These are phyloP conservation scores for Lycium ferocissimum DNA, from an alignment of 257 asterid genomes.

Conservation along the genomic window DNA sequence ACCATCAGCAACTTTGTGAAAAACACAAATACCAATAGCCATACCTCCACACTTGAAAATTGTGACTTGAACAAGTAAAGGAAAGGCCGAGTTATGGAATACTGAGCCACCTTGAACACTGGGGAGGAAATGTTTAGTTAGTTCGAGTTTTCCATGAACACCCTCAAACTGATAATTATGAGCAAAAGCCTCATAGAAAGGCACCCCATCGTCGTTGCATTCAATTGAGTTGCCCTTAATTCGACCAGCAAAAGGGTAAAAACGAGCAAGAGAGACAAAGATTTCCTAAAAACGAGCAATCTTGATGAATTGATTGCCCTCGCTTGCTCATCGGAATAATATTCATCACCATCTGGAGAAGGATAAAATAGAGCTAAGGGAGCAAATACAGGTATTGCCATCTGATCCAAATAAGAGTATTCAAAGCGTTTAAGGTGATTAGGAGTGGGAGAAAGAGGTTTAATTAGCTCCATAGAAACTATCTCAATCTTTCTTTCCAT, in stretches of 20 bases:
- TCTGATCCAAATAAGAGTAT: background rate
- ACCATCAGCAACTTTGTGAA: background rate
- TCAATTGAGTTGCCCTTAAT: background rate
- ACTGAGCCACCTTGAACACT: background rate
- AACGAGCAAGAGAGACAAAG: background rate
- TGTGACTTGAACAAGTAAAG: background rate
- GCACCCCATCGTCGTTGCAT: background rate
- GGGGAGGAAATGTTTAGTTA: background rate
- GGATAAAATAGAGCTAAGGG: background rate
- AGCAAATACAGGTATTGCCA: background rate
- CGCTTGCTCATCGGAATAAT: background rate
- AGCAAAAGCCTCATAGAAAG: background rate
- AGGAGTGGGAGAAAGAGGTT: background rate
- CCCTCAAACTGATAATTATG: background rate
- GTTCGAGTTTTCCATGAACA: background rate
- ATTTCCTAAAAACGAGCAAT: background rate
- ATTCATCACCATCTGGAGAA: background rate
- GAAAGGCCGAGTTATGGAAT: background rate
- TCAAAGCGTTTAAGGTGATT: background rate
- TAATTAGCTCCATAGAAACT: background rate
- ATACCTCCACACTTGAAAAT: background rate
- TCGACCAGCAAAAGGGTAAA: conserved; percentile 1
- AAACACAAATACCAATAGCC: background rate
- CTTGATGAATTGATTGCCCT: background rate
- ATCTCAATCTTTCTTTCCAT: conserved; percentile 1